Conservation (phyloP, 768 basidiomycete species). For the Leucosporidium creatinivorum region DNA sequence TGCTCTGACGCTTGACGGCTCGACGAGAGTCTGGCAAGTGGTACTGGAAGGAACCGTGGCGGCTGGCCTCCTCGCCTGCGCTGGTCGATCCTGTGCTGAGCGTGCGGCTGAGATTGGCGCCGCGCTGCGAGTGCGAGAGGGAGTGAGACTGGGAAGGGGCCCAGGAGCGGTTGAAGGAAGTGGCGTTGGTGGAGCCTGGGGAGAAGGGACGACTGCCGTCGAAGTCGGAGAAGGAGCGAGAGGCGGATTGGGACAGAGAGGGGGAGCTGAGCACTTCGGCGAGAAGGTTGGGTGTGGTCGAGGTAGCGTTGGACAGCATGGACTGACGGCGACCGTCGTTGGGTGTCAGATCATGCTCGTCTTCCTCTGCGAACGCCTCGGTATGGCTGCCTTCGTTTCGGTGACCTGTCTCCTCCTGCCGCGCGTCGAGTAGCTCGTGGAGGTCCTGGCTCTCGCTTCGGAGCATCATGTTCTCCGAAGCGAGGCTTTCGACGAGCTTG, state of each 20-base stretch:
- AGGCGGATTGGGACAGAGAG: conserved; percentile 6
- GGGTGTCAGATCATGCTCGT: conserved; percentile 11
- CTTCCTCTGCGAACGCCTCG: conserved; percentile 9
- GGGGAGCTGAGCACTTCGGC: conserved; percentile 14
- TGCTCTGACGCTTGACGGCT: background rate
- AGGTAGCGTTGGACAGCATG: background rate
- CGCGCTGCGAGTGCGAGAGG: conserved; percentile 3
- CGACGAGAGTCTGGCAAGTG: background rate
- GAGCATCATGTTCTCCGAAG: conserved; percentile 28
- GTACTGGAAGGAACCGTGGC: background rate
- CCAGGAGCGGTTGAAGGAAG: conserved; percentile 1
- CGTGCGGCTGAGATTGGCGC: conserved; percentile 8
- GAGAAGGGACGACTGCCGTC: conserved; percentile 11
- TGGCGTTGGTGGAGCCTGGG: conserved; percentile 1
- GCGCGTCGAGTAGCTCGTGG: conserved; percentile 29
- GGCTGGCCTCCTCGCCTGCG: background rate
- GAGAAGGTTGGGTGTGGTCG: background rate
- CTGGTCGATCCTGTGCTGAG: background rate
- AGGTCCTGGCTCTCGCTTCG: conserved; percentile 32
- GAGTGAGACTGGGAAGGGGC: background rate
- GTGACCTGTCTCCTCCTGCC: conserved; percentile 28
- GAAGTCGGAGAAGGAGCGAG: conserved; percentile 10
- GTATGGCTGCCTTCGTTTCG: conserved; percentile 10
- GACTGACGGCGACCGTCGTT: background rate
- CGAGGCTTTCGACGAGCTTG: conserved; percentile 32